Base-by-base conservation (phyloP, 495 filamentous ascomycete species). In the Aspergillus diversus region DNA sequence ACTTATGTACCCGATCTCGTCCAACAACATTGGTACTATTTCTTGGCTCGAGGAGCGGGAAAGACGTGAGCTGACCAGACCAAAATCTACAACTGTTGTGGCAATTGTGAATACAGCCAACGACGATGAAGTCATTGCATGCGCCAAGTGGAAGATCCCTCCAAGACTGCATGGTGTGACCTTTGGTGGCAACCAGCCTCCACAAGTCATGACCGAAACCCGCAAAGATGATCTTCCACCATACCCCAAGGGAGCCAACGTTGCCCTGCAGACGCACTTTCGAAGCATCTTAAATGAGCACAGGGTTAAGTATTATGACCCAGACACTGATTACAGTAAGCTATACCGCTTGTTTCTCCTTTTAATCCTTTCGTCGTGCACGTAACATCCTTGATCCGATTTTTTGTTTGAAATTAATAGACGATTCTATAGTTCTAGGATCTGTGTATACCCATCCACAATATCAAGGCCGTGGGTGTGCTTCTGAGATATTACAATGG, bases 1-100 rank as follows among this genome's bases (percentile, higher is more conserved):
- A 9, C 47, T 50, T 27, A 21, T 50, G 47, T 50, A 50, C 47
- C 51, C 51, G 15, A 15, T 33, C 11, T 54, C 27, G 4, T 54
- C 51, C 13, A 54, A 34, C 21, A 32, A 54, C 8, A 8, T 31
- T 34, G 32, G 31, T 16, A 54, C 32, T 13, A 54, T 54, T 33
- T 27, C 51, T 13, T 54, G 51, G 86, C 83, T 9, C 91, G 90
- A 17, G 87, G 87, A 1, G 66, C 77, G 63, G 74, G 83, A 71
- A 70, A 63, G 1, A 68, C 63, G 31, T 67, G 55, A 13, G 61
- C 68, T 33, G 65, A 34, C 11, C 8, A 1, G 11, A 6, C 13
- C 5, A 15, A 54, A 34, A 34, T 13, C 51, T 27, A 54, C 33
- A 7, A 27, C 21, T 27, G 21, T 34, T 54, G 51, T 54, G 51